phyloP scores from a whole-genome alignment of 345 rosid species.

The Populus alba region DNA sequence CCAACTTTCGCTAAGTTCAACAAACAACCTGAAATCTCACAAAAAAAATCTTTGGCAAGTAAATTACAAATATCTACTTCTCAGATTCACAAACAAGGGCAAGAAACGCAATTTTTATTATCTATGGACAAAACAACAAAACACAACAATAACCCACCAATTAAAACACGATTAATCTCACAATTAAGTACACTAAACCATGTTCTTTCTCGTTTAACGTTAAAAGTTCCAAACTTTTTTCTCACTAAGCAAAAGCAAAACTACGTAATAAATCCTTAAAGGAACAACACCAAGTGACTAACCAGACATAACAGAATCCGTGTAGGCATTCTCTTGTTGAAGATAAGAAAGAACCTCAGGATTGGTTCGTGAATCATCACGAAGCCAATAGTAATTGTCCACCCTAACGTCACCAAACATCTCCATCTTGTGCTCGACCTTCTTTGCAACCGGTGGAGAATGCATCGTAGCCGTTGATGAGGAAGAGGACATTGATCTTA shows the following conservation, averaged over 20 bases:
- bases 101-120: too few relatives aligned
- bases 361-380: constrained; percentile 79
- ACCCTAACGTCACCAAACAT: constrained; percentile 73
- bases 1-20: too few relatives aligned
- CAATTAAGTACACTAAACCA: too few relatives aligned
- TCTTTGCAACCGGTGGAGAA: constrained; percentile 64
- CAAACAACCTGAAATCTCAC: too few relatives aligned
- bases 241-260: neutral
- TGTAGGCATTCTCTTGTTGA: constrained; percentile 63
- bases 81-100: too few relatives aligned
- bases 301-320: constrained; percentile 59
- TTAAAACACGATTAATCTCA: too few relatives aligned
- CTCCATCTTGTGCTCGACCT: constrained; percentile 72
- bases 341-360: constrained; percentile 63
- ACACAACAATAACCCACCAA: too few relatives aligned
- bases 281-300: neutral
- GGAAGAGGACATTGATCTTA: too few relatives aligned
- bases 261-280: neutral
- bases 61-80: too few relatives aligned
- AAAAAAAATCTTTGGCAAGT: too few relatives aligned
- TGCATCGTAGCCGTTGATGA: neutral
- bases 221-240: neutral
- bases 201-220: too few relatives aligned
- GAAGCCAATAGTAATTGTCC: constrained; percentile 92
- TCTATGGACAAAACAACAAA: too few relatives aligned